Conservation (phyloP, 225 moss, liverwort and hornwort species). For the Pseudoscleropodium purum region DNA sequence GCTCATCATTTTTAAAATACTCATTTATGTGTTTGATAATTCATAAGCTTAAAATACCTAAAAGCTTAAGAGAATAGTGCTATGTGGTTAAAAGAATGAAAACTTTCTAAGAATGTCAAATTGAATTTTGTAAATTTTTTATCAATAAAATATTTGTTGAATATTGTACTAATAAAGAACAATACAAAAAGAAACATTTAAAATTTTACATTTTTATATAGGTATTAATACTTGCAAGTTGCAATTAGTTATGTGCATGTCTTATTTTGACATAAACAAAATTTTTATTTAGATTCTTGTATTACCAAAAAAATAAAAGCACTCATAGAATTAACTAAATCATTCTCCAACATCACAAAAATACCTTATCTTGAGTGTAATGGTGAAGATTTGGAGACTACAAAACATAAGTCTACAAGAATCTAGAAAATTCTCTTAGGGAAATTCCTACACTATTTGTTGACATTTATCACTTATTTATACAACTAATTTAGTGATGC, state of each 20-base stretch:
- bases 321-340: background rate
- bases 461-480: background rate
- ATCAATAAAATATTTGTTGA: background rate
- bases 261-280: background rate
- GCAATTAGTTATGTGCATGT: background rate
- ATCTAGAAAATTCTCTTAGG: background rate
- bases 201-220: background rate
- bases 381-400: background rate
- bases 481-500: rapidly evolving
- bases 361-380: background rate
- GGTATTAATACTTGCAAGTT: background rate
- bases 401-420: no score
- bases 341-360: background rate
- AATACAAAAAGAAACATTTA: background rate
- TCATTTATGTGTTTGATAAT: no score
- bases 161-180: background rate
- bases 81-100: background rate
- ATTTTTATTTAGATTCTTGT: background rate
- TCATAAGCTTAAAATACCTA: no score
- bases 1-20: no score
- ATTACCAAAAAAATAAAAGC: rapidly evolving
- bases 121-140: background rate
- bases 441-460: background rate
- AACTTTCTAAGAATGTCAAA: background rate
- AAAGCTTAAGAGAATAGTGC: background rate